Evolutionary conservation across 2,329 filamentous ascomycete genomes (phyloP).

Genomic region (Hypoxylon rubiginosum): DNA sequence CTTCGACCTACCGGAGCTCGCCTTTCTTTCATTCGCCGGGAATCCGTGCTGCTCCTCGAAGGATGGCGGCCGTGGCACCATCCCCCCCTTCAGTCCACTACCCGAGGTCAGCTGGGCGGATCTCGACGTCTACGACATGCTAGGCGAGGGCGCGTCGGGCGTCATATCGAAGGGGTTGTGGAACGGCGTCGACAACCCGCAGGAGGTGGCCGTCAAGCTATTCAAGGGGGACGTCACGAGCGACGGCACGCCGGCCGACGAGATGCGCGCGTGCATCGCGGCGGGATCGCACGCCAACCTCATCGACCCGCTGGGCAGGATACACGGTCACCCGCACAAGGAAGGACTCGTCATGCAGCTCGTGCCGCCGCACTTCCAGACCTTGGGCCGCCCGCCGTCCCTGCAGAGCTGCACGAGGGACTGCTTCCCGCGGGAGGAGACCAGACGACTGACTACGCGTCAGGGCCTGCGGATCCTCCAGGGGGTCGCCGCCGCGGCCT

Average conservation of each 20-base stretch:
- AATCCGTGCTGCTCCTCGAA: conserved; percentile 57
- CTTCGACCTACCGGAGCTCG: conserved; percentile 59
- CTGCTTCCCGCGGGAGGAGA: conserved; percentile 53
- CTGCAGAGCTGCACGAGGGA: conserved; percentile 62
- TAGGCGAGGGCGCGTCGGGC: conserved; percentile 62
- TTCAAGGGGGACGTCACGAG: conserved; percentile 63
- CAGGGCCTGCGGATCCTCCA: conserved; percentile 55
- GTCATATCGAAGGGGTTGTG: conserved; percentile 59
- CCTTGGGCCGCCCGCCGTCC: conserved; percentile 60
- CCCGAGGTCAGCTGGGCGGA: conserved; percentile 58
- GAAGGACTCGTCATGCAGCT: conserved; percentile 62
- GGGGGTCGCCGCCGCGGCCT: conserved; percentile 58
- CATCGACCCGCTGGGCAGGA: conserved; percentile 60
- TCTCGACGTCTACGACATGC: conserved; percentile 56
- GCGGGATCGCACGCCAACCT: conserved; percentile 62
- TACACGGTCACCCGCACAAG: conserved; percentile 58
- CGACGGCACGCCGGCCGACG: conserved; percentile 63
- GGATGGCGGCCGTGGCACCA: conserved; percentile 23
- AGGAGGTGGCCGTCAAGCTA: conserved; percentile 62
- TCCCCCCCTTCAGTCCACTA: conserved; percentile 49
- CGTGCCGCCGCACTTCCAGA: conserved; percentile 59
- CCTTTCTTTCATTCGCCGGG: conserved; percentile 62
- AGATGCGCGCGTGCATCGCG: conserved; percentile 62
- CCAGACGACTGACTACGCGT: conserved; percentile 48
- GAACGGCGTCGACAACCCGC: conserved; percentile 47